These are phyloP conservation scores for Trichosporon sp. DNA, from an alignment of 1,284 basidiomycete genomes.

Conservation along the genomic window DNA sequence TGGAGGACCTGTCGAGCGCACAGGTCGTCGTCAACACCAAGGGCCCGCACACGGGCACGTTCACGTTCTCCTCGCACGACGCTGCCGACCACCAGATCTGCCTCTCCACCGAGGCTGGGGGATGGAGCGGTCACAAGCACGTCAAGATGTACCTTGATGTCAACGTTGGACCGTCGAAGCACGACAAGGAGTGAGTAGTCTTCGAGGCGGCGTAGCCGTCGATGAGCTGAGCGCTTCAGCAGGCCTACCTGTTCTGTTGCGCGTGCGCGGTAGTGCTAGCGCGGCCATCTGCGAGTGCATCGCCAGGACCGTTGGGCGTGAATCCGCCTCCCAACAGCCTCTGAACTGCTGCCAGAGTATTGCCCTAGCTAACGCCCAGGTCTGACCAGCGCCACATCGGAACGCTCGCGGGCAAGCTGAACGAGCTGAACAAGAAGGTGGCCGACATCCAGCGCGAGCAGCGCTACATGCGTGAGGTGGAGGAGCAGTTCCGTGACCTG, in stretches of 20 bases:
- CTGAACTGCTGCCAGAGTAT: too few species aligned
- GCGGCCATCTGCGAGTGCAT: too few species aligned
- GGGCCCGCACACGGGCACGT: slow-evolving; percentile 84
- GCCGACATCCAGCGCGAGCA: slow-evolving; percentile 93
- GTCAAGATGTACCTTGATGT: slow-evolving; percentile 95
- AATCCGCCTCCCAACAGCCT: too few species aligned
- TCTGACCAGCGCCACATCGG: slow-evolving; percentile 68
- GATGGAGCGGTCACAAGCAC: slow-evolving; percentile 81
- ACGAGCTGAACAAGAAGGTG: slow-evolving; percentile 89
- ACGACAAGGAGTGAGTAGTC: slow-evolving; percentile 68
- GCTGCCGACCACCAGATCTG: slow-evolving; percentile 97
- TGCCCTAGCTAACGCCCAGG: background rate
- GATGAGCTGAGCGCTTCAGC: too few species aligned
- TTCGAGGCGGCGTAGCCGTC: too few species aligned
- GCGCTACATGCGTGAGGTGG: slow-evolving; percentile 95
- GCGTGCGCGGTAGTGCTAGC: too few species aligned
- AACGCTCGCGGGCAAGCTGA: slow-evolving; percentile 80
- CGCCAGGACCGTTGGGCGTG: too few species aligned
- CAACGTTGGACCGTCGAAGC: slow-evolving; percentile 81
- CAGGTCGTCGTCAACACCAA: slow-evolving; percentile 75
- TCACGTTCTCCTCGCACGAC: slow-evolving; percentile 97
- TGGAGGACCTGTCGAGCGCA: slow-evolving; percentile 61
- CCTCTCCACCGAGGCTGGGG: slow-evolving; percentile 72
- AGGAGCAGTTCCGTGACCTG: slow-evolving; percentile 85
- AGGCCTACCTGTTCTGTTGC: too few species aligned